Conservation (phyloP, 495 filamentous ascomycete genomes). For the Annulohypoxylon bovei region DNA sequence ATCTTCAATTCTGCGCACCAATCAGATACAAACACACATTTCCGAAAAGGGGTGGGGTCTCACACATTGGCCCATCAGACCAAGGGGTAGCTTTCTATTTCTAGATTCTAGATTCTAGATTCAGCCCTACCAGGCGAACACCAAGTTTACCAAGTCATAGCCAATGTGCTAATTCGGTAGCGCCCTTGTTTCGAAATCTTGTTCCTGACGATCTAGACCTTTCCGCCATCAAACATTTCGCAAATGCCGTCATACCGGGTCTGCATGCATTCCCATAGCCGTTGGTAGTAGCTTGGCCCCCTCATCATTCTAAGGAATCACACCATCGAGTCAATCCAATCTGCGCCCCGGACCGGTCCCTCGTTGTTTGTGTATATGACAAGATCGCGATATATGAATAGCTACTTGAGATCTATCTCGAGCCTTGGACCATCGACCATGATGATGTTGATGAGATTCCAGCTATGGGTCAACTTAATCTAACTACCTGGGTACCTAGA, state of each 20-base stretch:
- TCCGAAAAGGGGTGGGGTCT: constrained; percentile 40
- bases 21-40: constrained; percentile 42
- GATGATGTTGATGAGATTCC: neutral
- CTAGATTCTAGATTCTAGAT: constrained; percentile 45
- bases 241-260: constrained; percentile 40
- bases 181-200: constrained; percentile 26
- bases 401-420: constrained; percentile 1
- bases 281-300: constrained; percentile 18
- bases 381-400: constrained; percentile 10
- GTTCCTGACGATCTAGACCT: constrained; percentile 40
- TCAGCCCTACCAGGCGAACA: constrained; percentile 36
- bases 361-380: neutral
- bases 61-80: constrained; percentile 32
- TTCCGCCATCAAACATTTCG: constrained; percentile 28
- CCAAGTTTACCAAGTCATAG: constrained; percentile 20
- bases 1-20: constrained; percentile 37
- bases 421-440: neutral
- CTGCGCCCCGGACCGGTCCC: neutral
- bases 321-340: constrained; percentile 32
- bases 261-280: constrained; percentile 32
- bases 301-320: constrained; percentile 20
- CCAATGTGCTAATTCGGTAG: constrained; percentile 38
- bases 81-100: constrained; percentile 34
- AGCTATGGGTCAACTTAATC: neutral
- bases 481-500: neutral